Conservation (phyloP, 2,329 filamentous ascomycete genomes). For the Fusarium compactum region DNA sequence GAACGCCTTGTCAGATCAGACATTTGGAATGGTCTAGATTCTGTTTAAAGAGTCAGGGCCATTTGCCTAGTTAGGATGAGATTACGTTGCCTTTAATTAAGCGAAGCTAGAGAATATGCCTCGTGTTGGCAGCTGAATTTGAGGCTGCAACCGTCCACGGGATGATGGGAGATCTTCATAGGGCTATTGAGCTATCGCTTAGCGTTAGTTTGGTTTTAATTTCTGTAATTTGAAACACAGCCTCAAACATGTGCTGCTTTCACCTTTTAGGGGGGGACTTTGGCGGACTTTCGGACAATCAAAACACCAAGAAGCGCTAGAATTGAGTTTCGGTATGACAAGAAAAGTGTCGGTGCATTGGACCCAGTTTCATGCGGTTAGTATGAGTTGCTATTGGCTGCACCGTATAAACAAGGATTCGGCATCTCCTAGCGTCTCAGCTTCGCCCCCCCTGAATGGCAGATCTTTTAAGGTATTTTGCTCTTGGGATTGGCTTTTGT, state of each 20-base stretch:
- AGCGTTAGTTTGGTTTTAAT: not conserved
- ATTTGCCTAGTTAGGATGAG: not conserved
- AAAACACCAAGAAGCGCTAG: not conserved
- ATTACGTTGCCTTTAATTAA: not conserved
- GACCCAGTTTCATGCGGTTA: not conserved
- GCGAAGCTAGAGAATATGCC: not conserved
- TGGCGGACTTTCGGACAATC: not conserved
- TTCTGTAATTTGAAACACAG: conserved; percentile 2
- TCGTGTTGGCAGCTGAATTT: not conserved
- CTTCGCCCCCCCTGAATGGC: conserved; percentile 13
- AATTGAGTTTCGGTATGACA: conserved; percentile 8
- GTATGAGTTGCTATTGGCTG: not conserved
- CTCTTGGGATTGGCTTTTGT: conserved; percentile 8
- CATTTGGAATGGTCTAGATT: not conserved
- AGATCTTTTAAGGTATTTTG: conserved; percentile 5
- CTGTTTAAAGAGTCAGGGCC: not conserved
- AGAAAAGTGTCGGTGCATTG: not conserved
- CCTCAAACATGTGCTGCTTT: not conserved
- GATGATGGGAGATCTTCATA: not conserved
- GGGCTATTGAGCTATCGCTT: not conserved
- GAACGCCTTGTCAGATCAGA: not conserved
- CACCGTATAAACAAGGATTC: conserved; percentile 9
- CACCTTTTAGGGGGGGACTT: not conserved
- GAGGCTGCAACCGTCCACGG: not conserved
- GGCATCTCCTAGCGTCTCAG: not conserved